A percentile compares a stretch with the other conserved stretches of the same genome.
These are phyloP conservation scores for Ophiocytium majus DNA, from an alignment of 352 stramenopile species.

Conservation along the genomic window DNA sequence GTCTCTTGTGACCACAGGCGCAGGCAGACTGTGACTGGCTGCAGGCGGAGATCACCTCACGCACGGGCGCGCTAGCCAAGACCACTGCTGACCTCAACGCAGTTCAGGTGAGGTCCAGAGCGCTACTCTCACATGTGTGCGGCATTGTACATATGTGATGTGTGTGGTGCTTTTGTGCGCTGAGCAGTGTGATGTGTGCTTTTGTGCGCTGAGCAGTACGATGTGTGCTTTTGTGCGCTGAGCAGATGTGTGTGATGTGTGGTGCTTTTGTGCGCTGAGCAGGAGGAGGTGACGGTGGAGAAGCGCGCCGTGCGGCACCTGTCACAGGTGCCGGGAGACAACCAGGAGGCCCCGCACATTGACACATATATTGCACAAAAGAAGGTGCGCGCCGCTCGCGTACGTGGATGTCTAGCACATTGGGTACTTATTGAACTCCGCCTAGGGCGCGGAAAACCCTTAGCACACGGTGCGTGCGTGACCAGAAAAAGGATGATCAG, in stretches of 20 bases:
- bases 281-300: constrained; percentile 72
- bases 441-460: too few relatives aligned
- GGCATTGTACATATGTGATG: too few relatives aligned
- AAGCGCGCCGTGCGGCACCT: constrained; percentile 65
- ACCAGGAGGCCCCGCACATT: constrained; percentile 78
- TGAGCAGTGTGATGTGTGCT: too few relatives aligned
- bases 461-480: too few relatives aligned
- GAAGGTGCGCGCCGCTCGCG: constrained; percentile 75
- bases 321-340: constrained; percentile 68
- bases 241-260: too few relatives aligned
- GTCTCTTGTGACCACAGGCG: too few relatives aligned
- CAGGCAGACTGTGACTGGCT: constrained; percentile 47
- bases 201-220: too few relatives aligned
- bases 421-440: too few relatives aligned
- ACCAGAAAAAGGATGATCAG: background rate
- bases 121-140: too few relatives aligned
- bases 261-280: too few relatives aligned
- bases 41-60: constrained; percentile 32
- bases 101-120: background rate
- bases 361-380: constrained; percentile 85
- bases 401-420: background rate
- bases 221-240: too few relatives aligned
- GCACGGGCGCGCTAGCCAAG: background rate
- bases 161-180: too few relatives aligned
- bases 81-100: background rate